Percentiles rank a stretch among this genome's conserved stretches.
Conservation (phyloP, 352 stramenopile species). For the Globisporangium canariense region DNA sequence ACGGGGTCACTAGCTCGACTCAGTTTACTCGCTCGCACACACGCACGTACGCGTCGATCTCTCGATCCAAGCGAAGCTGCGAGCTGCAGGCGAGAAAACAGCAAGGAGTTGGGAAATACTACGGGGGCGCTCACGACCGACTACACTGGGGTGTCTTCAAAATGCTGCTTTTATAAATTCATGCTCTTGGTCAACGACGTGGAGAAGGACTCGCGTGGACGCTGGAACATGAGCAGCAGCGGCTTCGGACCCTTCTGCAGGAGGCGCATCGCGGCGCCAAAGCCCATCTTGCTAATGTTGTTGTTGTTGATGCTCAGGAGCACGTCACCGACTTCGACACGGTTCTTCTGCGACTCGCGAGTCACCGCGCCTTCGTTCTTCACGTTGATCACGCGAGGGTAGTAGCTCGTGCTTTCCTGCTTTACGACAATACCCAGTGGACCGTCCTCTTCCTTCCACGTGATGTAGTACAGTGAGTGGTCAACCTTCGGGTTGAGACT, state of each 20-base stretch:
- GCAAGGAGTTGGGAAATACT: conserved; percentile 7
- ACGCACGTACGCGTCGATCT: background rate
- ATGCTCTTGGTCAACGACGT: conserved; percentile 31
- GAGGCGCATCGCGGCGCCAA: conserved; percentile 80
- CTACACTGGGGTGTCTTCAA: conserved; percentile 6
- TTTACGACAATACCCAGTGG: conserved; percentile 85
- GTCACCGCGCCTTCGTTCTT: conserved; percentile 84
- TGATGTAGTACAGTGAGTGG: conserved; percentile 87
- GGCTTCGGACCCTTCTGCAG: conserved; percentile 85
- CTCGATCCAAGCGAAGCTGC: background rate
- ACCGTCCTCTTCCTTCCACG: conserved; percentile 86
- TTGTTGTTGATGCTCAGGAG: conserved; percentile 89
- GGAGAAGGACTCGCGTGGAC: conserved; percentile 37
- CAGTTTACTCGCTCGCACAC: background rate
- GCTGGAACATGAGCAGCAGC: conserved; percentile 85
- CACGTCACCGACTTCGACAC: conserved; percentile 77
- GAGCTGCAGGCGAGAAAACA: background rate
- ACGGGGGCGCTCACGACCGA: background rate
- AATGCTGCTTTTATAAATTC: conserved; percentile 14
- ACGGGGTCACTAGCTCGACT: conserved; percentile 1
- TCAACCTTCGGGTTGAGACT: conserved; percentile 84
- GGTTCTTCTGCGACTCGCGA: conserved; percentile 79
- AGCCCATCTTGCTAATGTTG: conserved; percentile 90
- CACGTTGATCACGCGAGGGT: conserved; percentile 84
- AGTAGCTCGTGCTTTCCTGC: conserved; percentile 84